These are phyloP conservation scores for Pseudonitzschia multistriata DNA, from an alignment of 108 stramenopile genomes.

Conservation along the genomic window DNA sequence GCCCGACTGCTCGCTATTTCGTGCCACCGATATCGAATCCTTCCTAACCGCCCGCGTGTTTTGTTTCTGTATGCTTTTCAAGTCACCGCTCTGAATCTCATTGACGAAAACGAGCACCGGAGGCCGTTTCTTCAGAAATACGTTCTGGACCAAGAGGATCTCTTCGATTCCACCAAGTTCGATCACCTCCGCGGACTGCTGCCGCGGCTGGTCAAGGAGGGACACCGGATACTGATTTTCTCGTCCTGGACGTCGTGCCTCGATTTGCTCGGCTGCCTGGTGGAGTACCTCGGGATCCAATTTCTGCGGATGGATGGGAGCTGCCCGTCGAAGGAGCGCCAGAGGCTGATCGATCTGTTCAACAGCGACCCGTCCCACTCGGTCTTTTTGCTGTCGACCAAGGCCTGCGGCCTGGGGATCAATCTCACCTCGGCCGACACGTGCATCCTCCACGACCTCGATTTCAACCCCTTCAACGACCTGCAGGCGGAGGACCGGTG, in stretches of 20 bases:
- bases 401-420: constrained; percentile 65
- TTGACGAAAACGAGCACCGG: constrained; percentile 60
- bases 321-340: constrained; percentile 67
- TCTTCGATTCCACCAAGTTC: constrained; percentile 80
- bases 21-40: too few species aligned
- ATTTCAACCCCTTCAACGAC: constrained; percentile 98
- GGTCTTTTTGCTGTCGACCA: constrained; percentile 83
- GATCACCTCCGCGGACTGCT: constrained; percentile 53
- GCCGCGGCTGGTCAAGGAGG: constrained; percentile 49
- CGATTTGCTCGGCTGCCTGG: constrained; percentile 77
- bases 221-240: constrained; percentile 81
- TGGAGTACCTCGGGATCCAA: constrained; percentile 59
- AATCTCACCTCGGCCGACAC: constrained; percentile 90
- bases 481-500: constrained; percentile 86
- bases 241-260: constrained; percentile 87
- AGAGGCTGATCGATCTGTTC: constrained; percentile 76
- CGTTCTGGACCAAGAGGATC: constrained; percentile 49
- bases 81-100: constrained; percentile 59
- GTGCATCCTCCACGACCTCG: constrained; percentile 94
- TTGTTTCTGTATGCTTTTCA: neutral
- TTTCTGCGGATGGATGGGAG: constrained; percentile 80
- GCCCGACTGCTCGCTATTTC: neutral
- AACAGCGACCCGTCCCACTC: constrained; percentile 57
- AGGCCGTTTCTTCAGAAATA: constrained; percentile 50
- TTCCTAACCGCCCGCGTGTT: neutral